These are phyloP conservation scores for Venturia nashicola DNA, from an alignment of 2,329 filamentous ascomycete species.

Conservation along the genomic window DNA sequence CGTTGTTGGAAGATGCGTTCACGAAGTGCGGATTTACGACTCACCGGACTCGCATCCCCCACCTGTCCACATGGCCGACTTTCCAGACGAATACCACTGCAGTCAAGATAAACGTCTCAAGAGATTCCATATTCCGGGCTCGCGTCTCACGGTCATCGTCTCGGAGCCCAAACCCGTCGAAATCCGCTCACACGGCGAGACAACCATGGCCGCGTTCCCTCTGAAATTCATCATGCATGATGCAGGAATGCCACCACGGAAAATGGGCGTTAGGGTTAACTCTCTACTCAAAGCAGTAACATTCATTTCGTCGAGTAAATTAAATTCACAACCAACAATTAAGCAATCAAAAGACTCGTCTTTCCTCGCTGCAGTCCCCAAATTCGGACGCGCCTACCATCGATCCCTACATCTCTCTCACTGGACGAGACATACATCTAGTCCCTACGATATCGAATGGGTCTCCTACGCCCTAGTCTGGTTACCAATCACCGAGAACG, in stretches of 20 bases:
- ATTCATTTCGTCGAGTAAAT: not conserved
- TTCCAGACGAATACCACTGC: conserved; percentile 9
- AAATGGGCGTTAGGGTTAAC: conserved; percentile 3
- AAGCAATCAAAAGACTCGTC: not conserved
- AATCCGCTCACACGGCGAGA: not conserved
- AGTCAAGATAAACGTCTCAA: conserved; percentile 4
- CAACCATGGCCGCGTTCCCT: conserved; percentile 1
- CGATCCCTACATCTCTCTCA: conserved; percentile 5
- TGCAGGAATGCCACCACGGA: not conserved
- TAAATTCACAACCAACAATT: conserved; percentile 6
- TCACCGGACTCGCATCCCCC: conserved; percentile 4
- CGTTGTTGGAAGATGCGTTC: not conserved
- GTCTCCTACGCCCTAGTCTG: conserved; percentile 1
- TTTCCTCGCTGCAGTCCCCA: conserved; percentile 7
- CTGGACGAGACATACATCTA: not conserved
- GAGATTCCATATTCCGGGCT: not conserved
- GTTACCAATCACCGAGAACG: conserved; percentile 7
- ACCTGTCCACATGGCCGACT: conserved; percentile 7
- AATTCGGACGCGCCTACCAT: conserved; percentile 3
- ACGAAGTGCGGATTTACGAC: conserved; percentile 7
- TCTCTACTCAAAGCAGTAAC: conserved; percentile 7
- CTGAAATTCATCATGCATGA: conserved; percentile 3
- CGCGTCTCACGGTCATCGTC: not conserved
- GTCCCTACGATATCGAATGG: not conserved
- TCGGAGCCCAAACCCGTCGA: conserved; percentile 9